Conservation (phyloP, 2,329 filamentous ascomycete genomes). For the Ophiocordyceps camponoti-rufipedis region DNA sequence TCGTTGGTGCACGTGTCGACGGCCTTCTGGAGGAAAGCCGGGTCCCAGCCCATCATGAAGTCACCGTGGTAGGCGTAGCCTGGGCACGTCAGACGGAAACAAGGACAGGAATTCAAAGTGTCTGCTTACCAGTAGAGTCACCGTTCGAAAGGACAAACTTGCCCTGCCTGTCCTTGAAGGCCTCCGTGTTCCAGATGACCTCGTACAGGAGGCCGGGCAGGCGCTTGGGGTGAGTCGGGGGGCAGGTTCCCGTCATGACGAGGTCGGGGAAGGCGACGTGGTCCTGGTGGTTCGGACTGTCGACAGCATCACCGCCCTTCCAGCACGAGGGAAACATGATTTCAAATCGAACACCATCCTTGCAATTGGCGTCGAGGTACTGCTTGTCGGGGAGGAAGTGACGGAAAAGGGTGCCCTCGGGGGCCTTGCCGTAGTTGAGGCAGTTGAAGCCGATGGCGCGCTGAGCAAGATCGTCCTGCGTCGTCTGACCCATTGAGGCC, state of each 20-base stretch:
- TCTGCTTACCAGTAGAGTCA: constrained; percentile 46
- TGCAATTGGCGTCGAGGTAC: constrained; percentile 65
- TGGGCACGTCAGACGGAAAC: constrained; percentile 8
- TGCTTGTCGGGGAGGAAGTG: constrained; percentile 66
- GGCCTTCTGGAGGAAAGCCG: constrained; percentile 49
- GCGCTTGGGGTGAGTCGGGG: constrained; percentile 46
- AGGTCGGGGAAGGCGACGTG: constrained; percentile 65
- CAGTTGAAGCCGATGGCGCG: constrained; percentile 92
- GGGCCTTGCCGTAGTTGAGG: constrained; percentile 51
- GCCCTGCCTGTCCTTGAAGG: constrained; percentile 43
- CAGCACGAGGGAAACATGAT: constrained; percentile 83
- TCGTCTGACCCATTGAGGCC: constrained; percentile 41
- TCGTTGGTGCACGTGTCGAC: constrained; percentile 55
- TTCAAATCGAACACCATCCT: constrained; percentile 66
- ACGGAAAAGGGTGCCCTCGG: constrained; percentile 62
- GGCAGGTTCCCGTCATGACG: constrained; percentile 62
- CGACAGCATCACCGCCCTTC: constrained; percentile 50
- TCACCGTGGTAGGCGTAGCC: constrained; percentile 65
- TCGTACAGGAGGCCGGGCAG: constrained; percentile 68
- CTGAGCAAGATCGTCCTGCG: constrained; percentile 51
- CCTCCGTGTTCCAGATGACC: constrained; percentile 61
- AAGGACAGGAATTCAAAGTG: background rate
- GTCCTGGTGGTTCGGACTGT: constrained; percentile 34
- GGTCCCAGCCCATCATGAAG: constrained; percentile 65
- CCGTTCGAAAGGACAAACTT: constrained; percentile 63